A percentile compares a stretch with the other conserved stretches of the same genome.
Evolutionary conservation across 2,329 filamentous ascomycete species (phyloP).

Genomic region (Epichloe coenophiala): DNA sequence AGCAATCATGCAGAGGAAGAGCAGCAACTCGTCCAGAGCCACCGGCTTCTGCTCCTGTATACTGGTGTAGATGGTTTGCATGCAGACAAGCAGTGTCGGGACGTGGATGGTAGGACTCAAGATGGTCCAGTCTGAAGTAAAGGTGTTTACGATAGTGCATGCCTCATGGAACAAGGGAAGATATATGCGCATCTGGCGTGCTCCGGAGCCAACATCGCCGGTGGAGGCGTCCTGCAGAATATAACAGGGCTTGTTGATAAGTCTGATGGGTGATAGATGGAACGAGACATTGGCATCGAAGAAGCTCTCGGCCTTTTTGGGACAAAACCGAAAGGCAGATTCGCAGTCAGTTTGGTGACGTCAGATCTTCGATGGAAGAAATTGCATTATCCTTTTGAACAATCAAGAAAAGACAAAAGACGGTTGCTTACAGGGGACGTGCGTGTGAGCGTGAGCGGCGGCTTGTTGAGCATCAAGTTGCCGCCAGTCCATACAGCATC

Average conservation of each 20-base stretch:
- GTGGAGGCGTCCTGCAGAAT: constrained; percentile 2
- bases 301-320: not conserved
- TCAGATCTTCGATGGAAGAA: not conserved
- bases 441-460: not conserved
- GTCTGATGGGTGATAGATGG: constrained; percentile 4
- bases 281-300: not conserved
- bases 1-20: constrained; percentile 1
- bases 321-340: not conserved
- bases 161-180: constrained; percentile 2
- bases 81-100: not conserved
- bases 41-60: not conserved
- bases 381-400: not conserved
- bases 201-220: not conserved
- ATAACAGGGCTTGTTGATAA: constrained; percentile 3
- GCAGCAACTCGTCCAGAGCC: not conserved
- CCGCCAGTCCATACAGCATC: constrained; percentile 1
- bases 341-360: not conserved
- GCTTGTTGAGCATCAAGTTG: not conserved
- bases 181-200: constrained; percentile 1
- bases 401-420: not conserved
- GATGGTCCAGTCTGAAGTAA: constrained; percentile 1
- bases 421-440: not conserved
- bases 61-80: constrained; percentile 3
- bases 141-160: constrained; percentile 1
- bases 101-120: not conserved